phyloP scores from a whole-genome alignment of 2,329 filamentous ascomycete genomes.

The Fusarium praegraminearum region DNA sequence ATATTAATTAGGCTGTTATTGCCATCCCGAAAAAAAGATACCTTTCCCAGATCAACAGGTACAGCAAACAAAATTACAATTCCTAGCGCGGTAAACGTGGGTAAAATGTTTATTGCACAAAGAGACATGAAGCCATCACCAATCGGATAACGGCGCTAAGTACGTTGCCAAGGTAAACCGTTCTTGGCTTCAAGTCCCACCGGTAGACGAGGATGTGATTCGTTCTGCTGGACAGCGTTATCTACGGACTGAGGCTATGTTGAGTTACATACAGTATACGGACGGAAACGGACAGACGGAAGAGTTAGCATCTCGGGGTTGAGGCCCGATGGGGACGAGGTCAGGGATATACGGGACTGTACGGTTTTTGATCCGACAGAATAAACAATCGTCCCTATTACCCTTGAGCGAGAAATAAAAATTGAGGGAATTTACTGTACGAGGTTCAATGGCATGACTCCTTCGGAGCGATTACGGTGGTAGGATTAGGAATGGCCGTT shows the following conservation, averaged over 20 bases:
- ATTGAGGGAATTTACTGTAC: conserved; percentile 21
- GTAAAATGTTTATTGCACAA: not conserved
- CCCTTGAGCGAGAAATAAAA: not conserved
- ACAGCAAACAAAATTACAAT: not conserved
- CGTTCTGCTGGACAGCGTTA: conserved; percentile 23
- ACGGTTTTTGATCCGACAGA: conserved; percentile 3
- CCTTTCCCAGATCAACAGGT: conserved; percentile 33
- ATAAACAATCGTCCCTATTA: not conserved
- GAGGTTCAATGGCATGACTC: conserved; percentile 1
- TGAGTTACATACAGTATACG: conserved; percentile 1
- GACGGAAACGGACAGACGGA: conserved; percentile 24
- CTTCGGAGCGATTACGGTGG: conserved; percentile 25
- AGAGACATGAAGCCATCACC: conserved; percentile 27
- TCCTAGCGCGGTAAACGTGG: conserved; percentile 36
- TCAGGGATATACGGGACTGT: conserved; percentile 2
- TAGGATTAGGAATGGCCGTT: conserved; percentile 19
- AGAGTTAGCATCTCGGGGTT: conserved; percentile 11
- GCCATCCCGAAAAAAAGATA: not conserved
- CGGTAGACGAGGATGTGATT: conserved; percentile 5
- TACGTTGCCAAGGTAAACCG: conserved; percentile 3
- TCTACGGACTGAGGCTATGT: conserved; percentile 31
- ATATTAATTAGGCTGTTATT: not conserved
- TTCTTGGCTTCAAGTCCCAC: conserved; percentile 12
- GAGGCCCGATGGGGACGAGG: conserved; percentile 13
- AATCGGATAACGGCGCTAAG: conserved; percentile 40